Evolutionary conservation across 192 early-diverging fungal species (phyloP), one percentile per base, ranked within the genome.

Genomic region (Rhizophagus clarus): DNA sequence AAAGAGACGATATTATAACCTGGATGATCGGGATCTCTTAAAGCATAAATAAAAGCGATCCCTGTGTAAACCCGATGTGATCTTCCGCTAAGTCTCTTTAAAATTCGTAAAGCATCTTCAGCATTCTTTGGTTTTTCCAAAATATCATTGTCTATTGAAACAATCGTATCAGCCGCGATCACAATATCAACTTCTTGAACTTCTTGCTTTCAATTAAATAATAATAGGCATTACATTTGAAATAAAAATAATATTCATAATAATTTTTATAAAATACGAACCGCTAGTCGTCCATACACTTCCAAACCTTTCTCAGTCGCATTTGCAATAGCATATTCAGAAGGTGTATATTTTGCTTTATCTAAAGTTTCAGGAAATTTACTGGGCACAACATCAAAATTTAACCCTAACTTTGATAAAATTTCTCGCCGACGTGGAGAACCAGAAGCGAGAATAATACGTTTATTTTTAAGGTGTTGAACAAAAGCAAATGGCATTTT

Each of bases 91-190:
- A 97, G 83, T 0, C 81, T 80, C 22, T 82, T 81, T 28, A 98
- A 80, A 82, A 94, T 94, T 6, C 80, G 82, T 1, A 86, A 76
- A 0, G 95, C 96, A 61, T 91, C 86, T 24, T 88, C 82, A 4
- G 61, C 63, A 32, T 89, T 84, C 8, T 63, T 77, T 22, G 96
- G 96, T 80, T 98, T 98, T 76, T 96, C 96, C 2, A 98, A 88
- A 22, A 98, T 95, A 34, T 72, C 56, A n/a, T 85, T 84, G 20
- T 88, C 83, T 1, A 88, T 78, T 11, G 88, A 85, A 22, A 96
- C 93, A 0, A 97, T 88, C 0, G 96, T 97, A 80, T 97, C 96
- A n/a, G 94, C 88, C 4, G 90, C 89, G 61, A 97, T 95, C 24
- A 96, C 85, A 47, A 96, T 76, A 75, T 91, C 83, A 40, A 88